These are phyloP conservation scores for Fibroporia radiculosa DNA, from an alignment of 768 basidiomycete genomes.

Conservation along the genomic window DNA sequence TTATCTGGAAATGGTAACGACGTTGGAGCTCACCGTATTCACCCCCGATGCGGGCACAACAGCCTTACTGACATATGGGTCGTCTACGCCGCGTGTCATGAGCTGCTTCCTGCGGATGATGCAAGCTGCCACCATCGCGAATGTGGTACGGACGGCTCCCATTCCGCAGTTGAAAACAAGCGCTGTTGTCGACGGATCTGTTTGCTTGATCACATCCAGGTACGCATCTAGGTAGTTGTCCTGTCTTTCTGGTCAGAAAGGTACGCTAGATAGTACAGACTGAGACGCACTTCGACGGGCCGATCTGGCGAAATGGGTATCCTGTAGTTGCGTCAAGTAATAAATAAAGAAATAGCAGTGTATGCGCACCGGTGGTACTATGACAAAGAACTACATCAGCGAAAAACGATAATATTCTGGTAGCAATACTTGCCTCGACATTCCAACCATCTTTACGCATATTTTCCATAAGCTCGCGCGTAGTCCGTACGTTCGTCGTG, in stretches of 20 bases:
- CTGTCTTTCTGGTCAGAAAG: slow-evolving; percentile 25
- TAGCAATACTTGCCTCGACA: slow-evolving; percentile 57
- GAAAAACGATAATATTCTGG: not conserved
- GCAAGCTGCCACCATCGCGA: slow-evolving; percentile 93
- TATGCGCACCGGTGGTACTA: slow-evolving; percentile 66
- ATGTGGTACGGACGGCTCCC: slow-evolving; percentile 94
- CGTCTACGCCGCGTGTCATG: slow-evolving; percentile 53
- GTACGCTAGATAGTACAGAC: not conserved
- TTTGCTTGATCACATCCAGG: slow-evolving; percentile 66
- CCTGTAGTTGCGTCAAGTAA: slow-evolving; percentile 30
- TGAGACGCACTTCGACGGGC: slow-evolving; percentile 66
- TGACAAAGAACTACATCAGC: slow-evolving; percentile 9
- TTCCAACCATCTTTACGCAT: slow-evolving; percentile 83
- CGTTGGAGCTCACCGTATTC: slow-evolving; percentile 39
- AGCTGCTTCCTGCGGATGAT: slow-evolving; percentile 73
- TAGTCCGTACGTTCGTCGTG: slow-evolving; percentile 73
- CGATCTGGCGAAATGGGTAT: slow-evolving; percentile 94
- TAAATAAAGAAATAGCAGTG: no score
- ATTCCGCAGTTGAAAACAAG: slow-evolving; percentile 95
- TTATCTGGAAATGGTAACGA: no score
- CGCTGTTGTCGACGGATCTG: slow-evolving; percentile 74
- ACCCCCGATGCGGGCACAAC: slow-evolving; percentile 27
- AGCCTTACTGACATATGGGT: slow-evolving; percentile 60
- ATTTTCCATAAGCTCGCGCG: slow-evolving; percentile 75
- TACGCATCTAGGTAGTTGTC: slow-evolving; percentile 97